phyloP scores from a whole-genome alignment of 2,329 filamentous ascomycete species.

The Talaromyces sp. region DNA sequence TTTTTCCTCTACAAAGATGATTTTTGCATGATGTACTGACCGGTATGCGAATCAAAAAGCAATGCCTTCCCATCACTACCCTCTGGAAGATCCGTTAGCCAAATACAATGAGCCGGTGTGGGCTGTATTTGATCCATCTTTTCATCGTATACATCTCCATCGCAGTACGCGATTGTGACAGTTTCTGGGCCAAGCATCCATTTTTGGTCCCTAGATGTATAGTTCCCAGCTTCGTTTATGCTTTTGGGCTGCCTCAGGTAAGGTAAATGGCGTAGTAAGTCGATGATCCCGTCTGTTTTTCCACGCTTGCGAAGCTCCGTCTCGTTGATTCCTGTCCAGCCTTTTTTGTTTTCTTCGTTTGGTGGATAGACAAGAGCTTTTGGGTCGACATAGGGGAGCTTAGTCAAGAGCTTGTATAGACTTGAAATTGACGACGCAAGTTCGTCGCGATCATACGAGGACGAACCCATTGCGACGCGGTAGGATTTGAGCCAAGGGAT shows the following conservation, averaged over 20 bases:
- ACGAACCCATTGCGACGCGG: neutral
- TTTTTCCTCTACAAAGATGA: neutral
- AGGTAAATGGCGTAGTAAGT: constrained; percentile 4
- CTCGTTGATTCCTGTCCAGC: constrained; percentile 4
- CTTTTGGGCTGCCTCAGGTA: neutral
- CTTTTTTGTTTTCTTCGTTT: neutral
- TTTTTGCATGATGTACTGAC: neutral
- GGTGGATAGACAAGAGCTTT: neutral
- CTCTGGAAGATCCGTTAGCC: neutral
- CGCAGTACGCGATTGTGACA: constrained; percentile 5
- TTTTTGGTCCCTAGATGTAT: neutral
- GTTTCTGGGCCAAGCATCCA: constrained; percentile 6
- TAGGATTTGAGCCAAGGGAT: neutral
- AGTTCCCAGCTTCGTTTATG: neutral
- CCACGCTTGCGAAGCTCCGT: constrained; percentile 6
- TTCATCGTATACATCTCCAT: constrained; percentile 4
- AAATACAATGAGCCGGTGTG: constrained; percentile 10
- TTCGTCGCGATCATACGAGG: neutral
- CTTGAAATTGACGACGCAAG: neutral
- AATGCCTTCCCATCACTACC: neutral
- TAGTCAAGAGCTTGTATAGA: neutral
- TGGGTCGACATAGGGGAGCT: constrained; percentile 5
- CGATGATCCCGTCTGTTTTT: constrained; percentile 4
- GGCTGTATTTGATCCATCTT: constrained; percentile 6
- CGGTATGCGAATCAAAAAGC: constrained; percentile 4